Conservation (phyloP, 1,284 basidiomycete species). For the Ganoderma sp. region DNA sequence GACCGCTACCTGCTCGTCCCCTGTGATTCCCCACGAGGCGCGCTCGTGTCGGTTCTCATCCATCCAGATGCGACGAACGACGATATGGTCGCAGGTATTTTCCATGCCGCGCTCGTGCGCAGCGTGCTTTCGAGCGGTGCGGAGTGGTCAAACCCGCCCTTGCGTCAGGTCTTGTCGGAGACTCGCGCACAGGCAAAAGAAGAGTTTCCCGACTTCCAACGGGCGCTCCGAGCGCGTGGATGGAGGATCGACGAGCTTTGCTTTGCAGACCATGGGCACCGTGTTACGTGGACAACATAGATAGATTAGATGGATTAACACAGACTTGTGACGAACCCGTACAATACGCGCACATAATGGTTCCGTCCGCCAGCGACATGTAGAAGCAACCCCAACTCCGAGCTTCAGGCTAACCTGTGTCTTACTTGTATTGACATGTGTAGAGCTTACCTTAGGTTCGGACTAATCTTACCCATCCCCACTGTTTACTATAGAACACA, state of each 20-base stretch:
- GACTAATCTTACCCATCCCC: slow-evolving; percentile 11
- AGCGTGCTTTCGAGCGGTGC: slow-evolving; percentile 15
- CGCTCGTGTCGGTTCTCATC: slow-evolving; percentile 35
- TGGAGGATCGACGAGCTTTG: slow-evolving; percentile 42
- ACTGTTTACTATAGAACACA: slow-evolving; percentile 12
- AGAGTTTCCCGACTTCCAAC: slow-evolving; percentile 36
- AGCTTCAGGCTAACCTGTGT: neutral
- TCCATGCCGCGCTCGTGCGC: slow-evolving; percentile 39
- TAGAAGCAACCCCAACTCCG: neutral
- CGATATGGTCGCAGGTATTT: slow-evolving; percentile 38
- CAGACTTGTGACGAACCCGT: neutral
- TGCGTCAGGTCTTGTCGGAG: slow-evolving; percentile 28
- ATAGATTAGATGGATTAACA: neutral
- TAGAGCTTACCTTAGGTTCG: slow-evolving; percentile 8
- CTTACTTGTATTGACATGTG: neutral
- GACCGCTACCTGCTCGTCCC: slow-evolving; percentile 40
- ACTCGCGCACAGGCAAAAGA: slow-evolving; percentile 28
- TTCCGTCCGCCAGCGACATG: neutral
- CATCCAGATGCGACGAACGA: slow-evolving; percentile 38
- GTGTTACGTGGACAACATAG: slow-evolving; percentile 37
- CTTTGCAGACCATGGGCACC: slow-evolving; percentile 40
- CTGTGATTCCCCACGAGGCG: slow-evolving; percentile 22
- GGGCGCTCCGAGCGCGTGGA: slow-evolving; percentile 32
- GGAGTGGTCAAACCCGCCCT: neutral
- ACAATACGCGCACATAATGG: neutral